These are phyloP conservation scores for Phytophthora citrophthora DNA, from an alignment of 352 stramenopile species.

Conservation along the genomic window DNA sequence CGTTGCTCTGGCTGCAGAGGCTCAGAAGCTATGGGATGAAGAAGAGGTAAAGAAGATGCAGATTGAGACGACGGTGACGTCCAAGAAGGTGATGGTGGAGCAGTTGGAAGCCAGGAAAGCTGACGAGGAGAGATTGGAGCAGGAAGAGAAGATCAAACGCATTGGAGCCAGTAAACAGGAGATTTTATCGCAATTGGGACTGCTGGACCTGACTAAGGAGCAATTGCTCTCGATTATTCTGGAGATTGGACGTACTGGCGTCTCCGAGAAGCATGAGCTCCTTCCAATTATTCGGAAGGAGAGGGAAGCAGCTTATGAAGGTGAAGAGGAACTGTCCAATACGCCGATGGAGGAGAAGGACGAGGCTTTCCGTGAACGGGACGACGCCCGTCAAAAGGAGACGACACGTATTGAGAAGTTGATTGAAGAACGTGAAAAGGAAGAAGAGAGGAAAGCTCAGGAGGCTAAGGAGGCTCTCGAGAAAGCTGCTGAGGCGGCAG, in stretches of 20 bases:
- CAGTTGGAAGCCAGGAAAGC: conserved; percentile 43
- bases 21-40: conserved; percentile 42
- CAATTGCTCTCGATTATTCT: conserved; percentile 68
- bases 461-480: conserved; percentile 41
- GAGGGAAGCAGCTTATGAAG: conserved; percentile 34
- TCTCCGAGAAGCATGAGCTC: conserved; percentile 60
- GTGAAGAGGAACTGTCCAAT: conserved; percentile 41
- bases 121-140: conserved; percentile 57
- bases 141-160: conserved; percentile 54
- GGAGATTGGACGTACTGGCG: conserved; percentile 51
- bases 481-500: conserved; percentile 13
- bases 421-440: conserved; percentile 52
- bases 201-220: conserved; percentile 60
- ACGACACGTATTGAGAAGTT: conserved; percentile 59
- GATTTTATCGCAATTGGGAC: conserved; percentile 62
- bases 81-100: conserved; percentile 45
- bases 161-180: conserved; percentile 47
- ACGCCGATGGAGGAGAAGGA: conserved; percentile 60
- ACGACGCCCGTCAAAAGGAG: conserved; percentile 60
- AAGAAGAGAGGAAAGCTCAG: conserved; percentile 33
- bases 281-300: conserved; percentile 59
- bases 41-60: conserved; percentile 38
- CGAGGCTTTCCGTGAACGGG: conserved; percentile 51
- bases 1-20: conserved; percentile 36
- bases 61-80: conserved; percentile 34